Base-by-base conservation (phyloP, 345 rosid species). In the Xanthoceras sorbifolium region DNA sequence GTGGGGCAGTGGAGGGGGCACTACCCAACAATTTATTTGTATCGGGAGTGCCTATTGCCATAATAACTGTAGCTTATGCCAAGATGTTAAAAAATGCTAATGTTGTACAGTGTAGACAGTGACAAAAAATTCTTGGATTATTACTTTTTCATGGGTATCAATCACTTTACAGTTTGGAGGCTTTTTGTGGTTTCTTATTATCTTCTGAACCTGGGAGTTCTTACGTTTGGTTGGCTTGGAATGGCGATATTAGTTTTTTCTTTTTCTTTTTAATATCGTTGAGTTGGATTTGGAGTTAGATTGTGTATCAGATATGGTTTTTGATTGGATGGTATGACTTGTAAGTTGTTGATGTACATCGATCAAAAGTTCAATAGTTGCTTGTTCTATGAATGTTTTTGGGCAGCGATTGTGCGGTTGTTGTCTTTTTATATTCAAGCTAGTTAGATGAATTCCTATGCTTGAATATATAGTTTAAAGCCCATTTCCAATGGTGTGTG, bases 1-100 rank as follows among this genome's bases (percentile, higher is more conserved):
- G 82, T 86, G 83, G 89, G 78, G 87, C 86, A 74, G 84, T 87
- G 48, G 78, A 82, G 81, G 88, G 77, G 85, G 85, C 80, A 77
- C 77, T 78, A 77, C 80, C 86, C 79, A 69, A 75, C 85, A 73
- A 67, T 73, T 71, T 65, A 42, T 59, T 76, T 84, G 84, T 79
- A 79, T 65, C 71, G 82, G 88, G 84, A 80, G 76, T 86, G 90
- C 84, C 88, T 78, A 57, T 79, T 83, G 71, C 80, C 77, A 10
- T 50, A 5, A 25, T 61, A 70, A 64, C 75, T 86, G 78, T 87
- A 86, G 90, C 80, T 71, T 75, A 59, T 79, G 36, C 79, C 78
- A 72, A 84, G 87, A 78, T 82, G 79, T 84, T 82, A 68, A 75
- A 75, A 73, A 82, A 74, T 80, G 80, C 80, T 76, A 70, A 69